Evolutionary conservation across 2,329 filamentous ascomycete genomes (phyloP).

Genomic region (Didymella sp.): DNA sequence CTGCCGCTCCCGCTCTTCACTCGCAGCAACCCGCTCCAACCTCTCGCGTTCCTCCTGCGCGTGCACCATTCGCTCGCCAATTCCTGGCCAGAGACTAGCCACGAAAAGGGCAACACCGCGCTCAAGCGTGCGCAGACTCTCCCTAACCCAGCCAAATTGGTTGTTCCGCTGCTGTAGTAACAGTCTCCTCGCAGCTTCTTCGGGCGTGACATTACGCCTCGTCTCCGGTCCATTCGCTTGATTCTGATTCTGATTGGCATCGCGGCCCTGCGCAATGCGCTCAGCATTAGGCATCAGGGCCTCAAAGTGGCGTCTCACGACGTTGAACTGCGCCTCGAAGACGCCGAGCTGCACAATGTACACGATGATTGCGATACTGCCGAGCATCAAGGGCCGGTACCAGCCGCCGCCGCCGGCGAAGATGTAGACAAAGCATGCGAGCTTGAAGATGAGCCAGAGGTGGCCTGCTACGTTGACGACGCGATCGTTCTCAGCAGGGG

Average conservation of each 20-base stretch:
- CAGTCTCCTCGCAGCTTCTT: slow-evolving; percentile 52
- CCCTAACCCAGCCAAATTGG: slow-evolving; percentile 40
- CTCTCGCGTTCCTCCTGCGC: slow-evolving; percentile 59
- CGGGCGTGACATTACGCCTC: slow-evolving; percentile 45
- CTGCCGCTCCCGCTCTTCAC: slow-evolving; percentile 26
- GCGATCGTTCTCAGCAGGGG: slow-evolving; percentile 34
- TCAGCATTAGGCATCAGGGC: slow-evolving; percentile 47
- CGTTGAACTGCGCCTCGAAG: slow-evolving; percentile 50
- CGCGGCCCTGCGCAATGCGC: slow-evolving; percentile 20
- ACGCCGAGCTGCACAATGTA: slow-evolving; percentile 53
- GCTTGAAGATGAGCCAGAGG: slow-evolving; percentile 64
- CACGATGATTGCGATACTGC: slow-evolving; percentile 50
- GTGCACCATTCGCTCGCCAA: slow-evolving; percentile 67
- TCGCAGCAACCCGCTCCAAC: slow-evolving; percentile 40
- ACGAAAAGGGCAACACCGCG: slow-evolving; percentile 67
- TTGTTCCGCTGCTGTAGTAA: slow-evolving; percentile 46
- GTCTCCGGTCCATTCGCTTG: slow-evolving; percentile 10
- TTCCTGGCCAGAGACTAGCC: slow-evolving; percentile 66
- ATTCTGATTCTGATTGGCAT: slow-evolving; percentile 14
- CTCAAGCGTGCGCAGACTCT: slow-evolving; percentile 57
- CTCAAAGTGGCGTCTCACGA: slow-evolving; percentile 54
- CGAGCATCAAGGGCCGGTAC: slow-evolving; percentile 51
- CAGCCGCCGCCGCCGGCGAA: slow-evolving; percentile 57
- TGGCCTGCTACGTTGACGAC: slow-evolving; percentile 45
- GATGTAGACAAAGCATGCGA: slow-evolving; percentile 66